Evolutionary conservation across 2,329 filamentous ascomycete species (phyloP), one percentile per base, ranked within the genome.

Genomic region (Zymoseptoria ardabiliae): DNA sequence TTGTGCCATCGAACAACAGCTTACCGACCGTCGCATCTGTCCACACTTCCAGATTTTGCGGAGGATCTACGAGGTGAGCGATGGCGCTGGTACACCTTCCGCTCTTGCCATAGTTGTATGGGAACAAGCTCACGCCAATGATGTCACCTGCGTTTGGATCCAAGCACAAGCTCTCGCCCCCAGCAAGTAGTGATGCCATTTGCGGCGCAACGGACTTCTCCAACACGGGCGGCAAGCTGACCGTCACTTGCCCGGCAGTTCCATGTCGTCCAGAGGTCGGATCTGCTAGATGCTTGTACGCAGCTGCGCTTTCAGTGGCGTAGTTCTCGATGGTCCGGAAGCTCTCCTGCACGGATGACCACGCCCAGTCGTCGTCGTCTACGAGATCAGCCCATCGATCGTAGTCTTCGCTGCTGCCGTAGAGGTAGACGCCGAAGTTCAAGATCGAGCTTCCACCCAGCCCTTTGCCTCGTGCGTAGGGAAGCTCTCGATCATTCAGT

Each of bases 111-210:
- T 78, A 74, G 10, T 81, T 82, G 53, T 78, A 80, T 62, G 82
- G 78, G 17, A 76, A 66, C 50, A 80, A 70, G 1, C 77, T 77
- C 71, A 85, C 78, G 3, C 84, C 84, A 28, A 85, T 73, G 0
- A 81, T 82, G 65, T 85, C 77, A 0, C 84, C 84, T 7, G 78
- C 81, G 62, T 86, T 85, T 48, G 82, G 76, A 62, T 85, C 83
- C 0, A 75, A 45, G 35, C 35, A 45, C 35, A 45, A n/a, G 35
- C 17, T 45, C 35, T 45, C 5, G 13, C 35, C 35, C n/a, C 4
- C 13, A n/a, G 35, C 35, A n/a, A 45, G 35, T 6, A 45, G 35
- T 13, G 35, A 45, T 5, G 5, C 35, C 13, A 45, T 45, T n/a
- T 45, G 17, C 11, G 35, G 35, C 35, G 35, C 13, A 13, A 45